Percentiles rank a stretch among this genome's conserved stretches.
Evolutionary conservation across 495 filamentous ascomycete genomes (phyloP).

Genomic region (Massariosphaeria phaeospora): DNA sequence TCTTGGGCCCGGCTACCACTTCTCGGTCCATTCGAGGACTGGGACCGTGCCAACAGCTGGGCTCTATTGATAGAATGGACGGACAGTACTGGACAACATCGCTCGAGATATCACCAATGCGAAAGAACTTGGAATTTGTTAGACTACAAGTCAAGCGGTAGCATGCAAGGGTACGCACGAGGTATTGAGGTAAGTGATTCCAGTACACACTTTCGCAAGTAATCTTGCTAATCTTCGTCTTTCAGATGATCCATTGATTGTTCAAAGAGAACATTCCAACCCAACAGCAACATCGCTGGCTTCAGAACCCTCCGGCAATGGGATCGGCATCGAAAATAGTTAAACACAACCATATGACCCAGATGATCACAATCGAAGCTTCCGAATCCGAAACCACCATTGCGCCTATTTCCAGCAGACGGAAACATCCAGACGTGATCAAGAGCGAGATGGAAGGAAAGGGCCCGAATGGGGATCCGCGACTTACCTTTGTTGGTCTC

Average conservation of each 20-base stretch:
- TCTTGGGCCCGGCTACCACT: not conserved
- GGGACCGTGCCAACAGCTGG: not conserved
- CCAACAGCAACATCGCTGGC: not conserved
- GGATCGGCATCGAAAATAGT: not conserved
- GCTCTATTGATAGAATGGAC: not conserved
- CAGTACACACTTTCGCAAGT: not conserved
- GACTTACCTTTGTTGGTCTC: too few relatives aligned
- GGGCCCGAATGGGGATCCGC: too few relatives aligned
- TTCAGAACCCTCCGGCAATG: not conserved
- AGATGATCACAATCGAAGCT: not conserved
- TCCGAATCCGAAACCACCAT: not conserved
- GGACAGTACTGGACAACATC: not conserved
- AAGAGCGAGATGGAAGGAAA: too few relatives aligned
- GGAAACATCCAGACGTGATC: not conserved
- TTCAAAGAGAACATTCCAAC: not conserved
- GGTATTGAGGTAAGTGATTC: not conserved
- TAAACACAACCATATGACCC: not conserved
- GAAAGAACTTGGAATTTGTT: not conserved
- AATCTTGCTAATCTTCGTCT: not conserved
- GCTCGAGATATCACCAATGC: not conserved
- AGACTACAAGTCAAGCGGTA: not conserved
- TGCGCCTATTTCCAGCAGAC: not conserved
- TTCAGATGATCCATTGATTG: not conserved
- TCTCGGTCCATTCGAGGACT: not conserved
- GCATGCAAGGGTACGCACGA: not conserved